Evolutionary conservation across 768 basidiomycete species (phyloP).

Genomic region (Hericium alpestre): DNA sequence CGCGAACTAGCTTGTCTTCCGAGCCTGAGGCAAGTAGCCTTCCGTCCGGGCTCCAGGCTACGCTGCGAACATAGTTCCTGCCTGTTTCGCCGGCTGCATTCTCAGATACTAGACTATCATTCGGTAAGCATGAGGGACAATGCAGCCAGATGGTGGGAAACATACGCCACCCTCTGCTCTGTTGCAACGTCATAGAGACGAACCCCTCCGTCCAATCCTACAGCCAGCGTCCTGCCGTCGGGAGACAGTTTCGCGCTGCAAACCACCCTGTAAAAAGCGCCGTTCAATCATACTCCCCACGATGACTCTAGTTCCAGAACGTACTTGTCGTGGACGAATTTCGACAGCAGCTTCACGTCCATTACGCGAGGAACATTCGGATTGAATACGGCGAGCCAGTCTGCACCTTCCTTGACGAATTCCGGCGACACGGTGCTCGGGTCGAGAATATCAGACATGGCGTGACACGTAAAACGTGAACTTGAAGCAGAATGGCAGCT

Average conservation of each 20-base stretch:
- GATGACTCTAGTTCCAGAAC: constrained; percentile 18
- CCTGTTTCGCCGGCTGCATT: background rate
- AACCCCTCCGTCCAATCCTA: background rate
- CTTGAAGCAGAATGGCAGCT: too few relatives aligned
- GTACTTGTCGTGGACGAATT: constrained; percentile 31
- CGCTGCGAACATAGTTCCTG: constrained; percentile 23
- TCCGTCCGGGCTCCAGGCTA: constrained; percentile 22
- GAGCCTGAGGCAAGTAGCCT: constrained; percentile 23
- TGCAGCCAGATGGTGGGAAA: background rate
- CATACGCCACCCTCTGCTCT: background rate
- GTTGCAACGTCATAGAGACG: background rate
- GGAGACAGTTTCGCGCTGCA: background rate
- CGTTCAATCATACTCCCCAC: too few relatives aligned
- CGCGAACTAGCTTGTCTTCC: constrained; percentile 24
- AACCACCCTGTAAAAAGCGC: background rate
- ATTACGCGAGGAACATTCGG: constrained; percentile 35
- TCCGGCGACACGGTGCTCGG: constrained; percentile 13
- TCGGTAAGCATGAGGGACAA: too few relatives aligned
- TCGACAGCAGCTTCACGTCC: constrained; percentile 36
- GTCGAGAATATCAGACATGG: constrained; percentile 10
- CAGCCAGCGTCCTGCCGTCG: background rate
- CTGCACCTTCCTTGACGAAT: constrained; percentile 32
- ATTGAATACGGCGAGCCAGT: constrained; percentile 47
- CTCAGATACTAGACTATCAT: too few relatives aligned
- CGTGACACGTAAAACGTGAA: too few relatives aligned